Percentiles rank a stretch among this genome's conserved stretches.
Evolutionary conservation across 495 filamentous ascomycete species (phyloP).

Genomic region (Penicillium nucicola): DNA sequence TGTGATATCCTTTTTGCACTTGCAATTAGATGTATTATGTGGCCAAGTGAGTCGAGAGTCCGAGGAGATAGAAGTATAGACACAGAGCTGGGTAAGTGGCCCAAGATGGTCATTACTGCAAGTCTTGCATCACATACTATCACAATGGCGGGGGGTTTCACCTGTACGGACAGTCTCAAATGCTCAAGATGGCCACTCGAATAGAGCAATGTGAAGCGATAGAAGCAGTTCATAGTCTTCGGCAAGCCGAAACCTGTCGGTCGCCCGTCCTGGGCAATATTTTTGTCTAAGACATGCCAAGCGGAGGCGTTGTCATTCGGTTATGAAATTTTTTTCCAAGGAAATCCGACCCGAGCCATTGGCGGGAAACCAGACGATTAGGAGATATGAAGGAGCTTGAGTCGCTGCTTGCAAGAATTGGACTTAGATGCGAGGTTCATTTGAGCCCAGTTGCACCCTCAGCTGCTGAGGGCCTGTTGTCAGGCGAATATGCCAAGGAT

Average conservation of each 20-base stretch:
- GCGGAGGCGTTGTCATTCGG: conserved; percentile 10
- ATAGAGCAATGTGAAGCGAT: conserved; percentile 2
- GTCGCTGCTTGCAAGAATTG: conserved; percentile 1
- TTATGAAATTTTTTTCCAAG: conserved; percentile 6
- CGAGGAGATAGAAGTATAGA: too few species aligned
- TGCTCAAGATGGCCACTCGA: too few species aligned
- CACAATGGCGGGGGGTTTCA: too few species aligned
- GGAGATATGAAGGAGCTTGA: conserved; percentile 6
- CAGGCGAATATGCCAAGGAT: conserved; percentile 5
- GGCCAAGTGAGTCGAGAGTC: too few species aligned
- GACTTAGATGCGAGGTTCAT: conserved; percentile 11
- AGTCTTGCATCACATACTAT: too few species aligned
- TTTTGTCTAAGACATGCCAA: neutral
- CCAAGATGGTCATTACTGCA: too few species aligned
- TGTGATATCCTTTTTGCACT: too few species aligned
- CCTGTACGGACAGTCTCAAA: neutral
- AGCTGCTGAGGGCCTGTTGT: neutral
- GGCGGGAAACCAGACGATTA: neutral
- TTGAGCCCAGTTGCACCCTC: conserved; percentile 8
- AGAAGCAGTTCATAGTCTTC: conserved; percentile 9
- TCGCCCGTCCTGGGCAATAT: conserved; percentile 5
- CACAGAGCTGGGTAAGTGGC: too few species aligned
- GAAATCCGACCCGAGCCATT: conserved; percentile 15
- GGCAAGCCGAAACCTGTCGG: conserved; percentile 13
- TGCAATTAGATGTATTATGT: too few species aligned